Conservation (phyloP, 768 basidiomycete species). For the Rossbeevera mucosa region DNA sequence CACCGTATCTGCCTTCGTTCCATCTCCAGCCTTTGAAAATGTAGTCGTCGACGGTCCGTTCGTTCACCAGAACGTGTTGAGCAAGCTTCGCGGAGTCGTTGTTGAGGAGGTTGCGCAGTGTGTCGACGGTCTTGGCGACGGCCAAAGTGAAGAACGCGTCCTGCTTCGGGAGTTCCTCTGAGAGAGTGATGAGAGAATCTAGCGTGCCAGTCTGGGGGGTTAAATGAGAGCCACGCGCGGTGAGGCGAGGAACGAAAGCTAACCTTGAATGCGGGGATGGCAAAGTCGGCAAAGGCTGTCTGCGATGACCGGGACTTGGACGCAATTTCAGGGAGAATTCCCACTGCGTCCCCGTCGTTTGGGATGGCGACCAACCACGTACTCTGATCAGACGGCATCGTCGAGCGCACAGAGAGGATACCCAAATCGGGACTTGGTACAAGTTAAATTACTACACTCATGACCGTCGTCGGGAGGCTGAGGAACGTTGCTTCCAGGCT, state of each 20-base stretch:
- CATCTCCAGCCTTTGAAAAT: slow-evolving; percentile 82
- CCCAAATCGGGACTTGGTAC: slow-evolving; percentile 16
- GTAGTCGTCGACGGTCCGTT: slow-evolving; percentile 73
- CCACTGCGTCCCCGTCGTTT: slow-evolving; percentile 79
- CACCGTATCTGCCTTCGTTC: slow-evolving; percentile 89
- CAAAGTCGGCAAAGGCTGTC: slow-evolving; percentile 56
- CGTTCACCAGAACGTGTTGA: slow-evolving; percentile 78
- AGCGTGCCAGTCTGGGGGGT: slow-evolving; percentile 84
- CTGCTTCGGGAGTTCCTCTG: slow-evolving; percentile 90
- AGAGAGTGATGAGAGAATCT: slow-evolving; percentile 80
- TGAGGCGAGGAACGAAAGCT: background rate
- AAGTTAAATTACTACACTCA: background rate
- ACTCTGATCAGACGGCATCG: slow-evolving; percentile 93
- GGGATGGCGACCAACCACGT: slow-evolving; percentile 92
- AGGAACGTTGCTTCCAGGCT: slow-evolving; percentile 14
- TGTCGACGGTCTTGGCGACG: slow-evolving; percentile 92
- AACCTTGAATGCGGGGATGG: slow-evolving; percentile 93
- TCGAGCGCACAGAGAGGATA: background rate
- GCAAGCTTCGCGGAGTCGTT: slow-evolving; percentile 75
- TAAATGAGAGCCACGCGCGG: slow-evolving; percentile 4
- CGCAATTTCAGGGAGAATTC: slow-evolving; percentile 59
- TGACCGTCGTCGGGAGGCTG: slow-evolving; percentile 7
- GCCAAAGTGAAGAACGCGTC: slow-evolving; percentile 82
- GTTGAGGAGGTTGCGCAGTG: slow-evolving; percentile 83
- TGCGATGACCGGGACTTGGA: slow-evolving; percentile 53